Evolutionary conservation across 768 basidiomycete species (phyloP), one percentile per base, ranked within the genome.

Genomic region (Lyophyllum shimeji): DNA sequence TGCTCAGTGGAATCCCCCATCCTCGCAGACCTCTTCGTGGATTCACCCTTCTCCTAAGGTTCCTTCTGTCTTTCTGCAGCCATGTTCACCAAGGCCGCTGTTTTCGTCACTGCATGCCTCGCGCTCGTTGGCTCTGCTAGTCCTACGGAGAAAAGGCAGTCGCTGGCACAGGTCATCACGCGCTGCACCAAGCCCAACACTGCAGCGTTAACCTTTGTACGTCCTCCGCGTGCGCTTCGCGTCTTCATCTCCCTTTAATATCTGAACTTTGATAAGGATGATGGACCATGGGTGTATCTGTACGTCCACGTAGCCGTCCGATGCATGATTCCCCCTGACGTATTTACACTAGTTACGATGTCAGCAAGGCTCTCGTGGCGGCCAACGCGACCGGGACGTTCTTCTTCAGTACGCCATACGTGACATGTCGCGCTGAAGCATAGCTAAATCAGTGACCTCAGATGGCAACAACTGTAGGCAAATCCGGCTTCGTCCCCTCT

Each of bases 321-420:
- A 9, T 5, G 6, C 13, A 37, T n/a, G 33, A 2, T 21, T n/a
- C 23, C 29, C n/a, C 23, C 23, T 52, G 1, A 49, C 24, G 11
- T 13, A 40, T 8, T 1, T 23, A 21, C 7, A 25, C 8, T 48
- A 76, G 75, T 4, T 66, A 71, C 47, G 71, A 76, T 47, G 61
- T 76, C 49, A 69, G 67, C 58, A 69, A 76, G 31, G 67, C 73
- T 8, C 65, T 77, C 15, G 60, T 62, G 7, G 66, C 64, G 12
- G 71, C 68, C 39, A 69, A 69, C 40, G 73, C 71, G 7, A 74
- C 66, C 8, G 78, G 71, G 6, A 78, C 78, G 0, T 79, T 79
- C 61, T 79, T 78, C 69, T 72, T 75, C 60, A 76, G 75, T 76
- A 61, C n/a, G 74, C 68, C 25, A 20, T 43, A 23, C 24, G 21